phyloP scores from a whole-genome alignment of 1,284 basidiomycete species.

The Abortiporus biennis region DNA sequence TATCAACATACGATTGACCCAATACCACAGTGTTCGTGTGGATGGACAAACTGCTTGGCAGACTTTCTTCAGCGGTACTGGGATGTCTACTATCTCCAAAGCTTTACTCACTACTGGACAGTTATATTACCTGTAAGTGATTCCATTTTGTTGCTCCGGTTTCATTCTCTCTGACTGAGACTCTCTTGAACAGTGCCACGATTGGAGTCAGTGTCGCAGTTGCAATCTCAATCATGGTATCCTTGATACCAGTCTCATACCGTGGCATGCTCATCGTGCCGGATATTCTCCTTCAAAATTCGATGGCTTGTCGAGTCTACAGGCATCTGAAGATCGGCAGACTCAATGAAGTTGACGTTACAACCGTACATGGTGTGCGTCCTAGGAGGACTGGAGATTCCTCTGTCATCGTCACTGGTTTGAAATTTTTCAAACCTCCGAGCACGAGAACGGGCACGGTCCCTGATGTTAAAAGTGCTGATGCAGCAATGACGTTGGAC shows the following conservation, averaged over 20 bases:
- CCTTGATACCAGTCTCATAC: slow-evolving; percentile 12
- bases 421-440: too few relatives aligned
- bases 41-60: slow-evolving; percentile 9
- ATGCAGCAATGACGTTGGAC: too few relatives aligned
- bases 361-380: too few relatives aligned
- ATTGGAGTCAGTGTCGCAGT: not conserved
- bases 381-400: too few relatives aligned
- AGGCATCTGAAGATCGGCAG: slow-evolving; percentile 15
- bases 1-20: slow-evolving; percentile 20
- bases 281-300: slow-evolving; percentile 19
- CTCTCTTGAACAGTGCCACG: not conserved
- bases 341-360: too few relatives aligned
- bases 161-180: too few relatives aligned
- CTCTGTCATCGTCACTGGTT: too few relatives aligned
- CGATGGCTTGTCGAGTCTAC: slow-evolving; percentile 25
- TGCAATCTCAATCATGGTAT: slow-evolving; percentile 3
- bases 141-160: too few relatives aligned
- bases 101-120: slow-evolving; percentile 7
- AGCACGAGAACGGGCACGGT: too few relatives aligned
- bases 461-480: too few relatives aligned
- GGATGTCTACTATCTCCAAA: slow-evolving; percentile 5
- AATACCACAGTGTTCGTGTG: too few relatives aligned
- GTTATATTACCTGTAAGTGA: slow-evolving; percentile 9
- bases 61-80: slow-evolving; percentile 17
- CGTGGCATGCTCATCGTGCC: slow-evolving; percentile 19